A percentile compares a stretch with the other conserved stretches of the same genome.
These are phyloP conservation scores for Gryganskiella cystojenkinii DNA, from an alignment of 192 early-diverging fungal species.

Conservation along the genomic window DNA sequence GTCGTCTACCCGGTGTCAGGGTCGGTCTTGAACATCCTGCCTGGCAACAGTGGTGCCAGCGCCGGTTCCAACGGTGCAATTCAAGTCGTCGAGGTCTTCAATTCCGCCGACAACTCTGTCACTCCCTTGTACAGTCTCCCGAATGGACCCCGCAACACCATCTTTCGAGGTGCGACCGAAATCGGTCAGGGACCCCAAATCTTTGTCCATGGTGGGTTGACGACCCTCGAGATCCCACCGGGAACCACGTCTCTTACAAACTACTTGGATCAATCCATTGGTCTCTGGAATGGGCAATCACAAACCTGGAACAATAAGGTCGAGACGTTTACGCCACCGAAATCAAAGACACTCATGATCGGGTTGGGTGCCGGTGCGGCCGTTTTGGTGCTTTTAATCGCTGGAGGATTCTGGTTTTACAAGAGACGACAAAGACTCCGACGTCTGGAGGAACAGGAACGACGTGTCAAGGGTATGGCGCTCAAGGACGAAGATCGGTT, in stretches of 20 bases:
- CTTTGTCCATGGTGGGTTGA: constrained; percentile 39
- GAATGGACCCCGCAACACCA: constrained; percentile 32
- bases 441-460: constrained; percentile 30
- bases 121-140: neutral
- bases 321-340: constrained; percentile 16
- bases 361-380: constrained; percentile 31
- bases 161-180: constrained; percentile 25
- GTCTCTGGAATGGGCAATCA: constrained; percentile 29
- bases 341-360: constrained; percentile 33
- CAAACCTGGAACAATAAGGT: constrained; percentile 17
- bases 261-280: constrained; percentile 11
- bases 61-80: constrained; percentile 15
- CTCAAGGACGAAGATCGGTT: constrained; percentile 42
- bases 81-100: constrained; percentile 20
- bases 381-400: constrained; percentile 7
- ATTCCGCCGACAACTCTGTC: neutral
- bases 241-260: neutral
- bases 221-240: neutral
- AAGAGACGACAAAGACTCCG: constrained; percentile 10
- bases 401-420: constrained; percentile 16
- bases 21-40: constrained; percentile 15
- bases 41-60: constrained; percentile 34
- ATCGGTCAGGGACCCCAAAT: constrained; percentile 37
- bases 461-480: constrained; percentile 28
- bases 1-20: constrained; percentile 18